phyloP scores from a whole-genome alignment of 352 stramenopile genomes.

The Elongisporangium anandrum region DNA sequence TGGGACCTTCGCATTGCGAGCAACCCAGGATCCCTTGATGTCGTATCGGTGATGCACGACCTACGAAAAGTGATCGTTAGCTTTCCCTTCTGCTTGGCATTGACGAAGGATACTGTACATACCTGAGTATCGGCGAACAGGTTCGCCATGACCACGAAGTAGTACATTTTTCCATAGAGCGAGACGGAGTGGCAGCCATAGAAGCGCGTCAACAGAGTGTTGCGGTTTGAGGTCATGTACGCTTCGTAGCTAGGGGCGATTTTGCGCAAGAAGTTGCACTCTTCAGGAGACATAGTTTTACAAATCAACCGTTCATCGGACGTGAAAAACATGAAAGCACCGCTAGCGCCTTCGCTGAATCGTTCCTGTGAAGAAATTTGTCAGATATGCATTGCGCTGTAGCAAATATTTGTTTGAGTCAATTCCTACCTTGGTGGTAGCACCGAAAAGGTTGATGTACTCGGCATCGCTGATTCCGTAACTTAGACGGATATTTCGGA shows the following conservation, averaged over 20 bases:
- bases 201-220: constrained; percentile 86
- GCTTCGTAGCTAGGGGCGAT: constrained; percentile 83
- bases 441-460: constrained; percentile 82
- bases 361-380: constrained; percentile 33
- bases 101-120: neutral
- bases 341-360: constrained; percentile 85
- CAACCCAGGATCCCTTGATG: constrained; percentile 90
- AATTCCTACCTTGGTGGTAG: constrained; percentile 65
- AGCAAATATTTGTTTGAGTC: neutral
- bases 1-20: constrained; percentile 81
- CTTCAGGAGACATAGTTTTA: constrained; percentile 88
- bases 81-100: neutral
- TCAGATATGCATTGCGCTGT: too few species aligned
- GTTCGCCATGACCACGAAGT: constrained; percentile 93
- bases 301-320: constrained; percentile 85
- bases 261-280: constrained; percentile 84
- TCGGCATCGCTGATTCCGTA: constrained; percentile 80
- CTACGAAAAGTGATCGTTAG: neutral
- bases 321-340: constrained; percentile 92
- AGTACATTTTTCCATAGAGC: constrained; percentile 90
- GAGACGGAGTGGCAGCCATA: constrained; percentile 87
- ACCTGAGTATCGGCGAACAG: constrained; percentile 84
- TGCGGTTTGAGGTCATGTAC: constrained; percentile 81
- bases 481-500: constrained; percentile 80
- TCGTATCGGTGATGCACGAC: constrained; percentile 88